Evolutionary conservation across 192 early-diverging fungal species (phyloP).

Genomic region (Mortierella claussenii): DNA sequence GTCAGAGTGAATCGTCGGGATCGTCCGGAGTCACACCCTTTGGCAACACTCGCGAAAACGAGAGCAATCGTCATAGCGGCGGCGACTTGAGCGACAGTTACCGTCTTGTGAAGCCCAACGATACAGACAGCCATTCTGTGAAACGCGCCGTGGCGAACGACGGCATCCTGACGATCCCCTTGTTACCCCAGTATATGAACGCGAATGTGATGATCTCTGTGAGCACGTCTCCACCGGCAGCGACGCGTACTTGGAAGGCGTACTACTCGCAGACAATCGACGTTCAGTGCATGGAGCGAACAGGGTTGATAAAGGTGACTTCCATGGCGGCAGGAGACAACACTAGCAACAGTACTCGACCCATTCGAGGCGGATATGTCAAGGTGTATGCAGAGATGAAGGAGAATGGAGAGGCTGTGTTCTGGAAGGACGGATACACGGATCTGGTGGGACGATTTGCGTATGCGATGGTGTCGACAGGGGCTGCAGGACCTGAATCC

Average conservation of each 20-base stretch:
- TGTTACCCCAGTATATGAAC: constrained; percentile 38
- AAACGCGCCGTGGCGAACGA: constrained; percentile 22
- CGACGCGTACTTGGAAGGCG: constrained; percentile 41
- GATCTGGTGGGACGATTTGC: constrained; percentile 61
- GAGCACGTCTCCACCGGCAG: constrained; percentile 27
- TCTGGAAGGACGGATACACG: constrained; percentile 68
- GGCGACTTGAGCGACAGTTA: constrained; percentile 29
- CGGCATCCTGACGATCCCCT: constrained; percentile 33
- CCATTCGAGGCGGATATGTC: constrained; percentile 58
- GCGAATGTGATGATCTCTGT: constrained; percentile 52
- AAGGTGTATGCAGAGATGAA: constrained; percentile 61
- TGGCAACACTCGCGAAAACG: not conserved
- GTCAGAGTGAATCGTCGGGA: constrained; percentile 34
- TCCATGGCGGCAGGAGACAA: constrained; percentile 36
- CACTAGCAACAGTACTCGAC: too few relatives aligned
- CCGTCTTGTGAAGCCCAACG: constrained; percentile 42
- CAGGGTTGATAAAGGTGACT: constrained; percentile 51
- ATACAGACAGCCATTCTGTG: constrained; percentile 21
- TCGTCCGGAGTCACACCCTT: constrained; percentile 3
- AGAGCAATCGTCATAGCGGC: not conserved
- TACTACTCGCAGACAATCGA: constrained; percentile 57
- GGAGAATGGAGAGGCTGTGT: constrained; percentile 18
- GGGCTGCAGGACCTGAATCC: constrained; percentile 6
- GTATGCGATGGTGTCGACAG: constrained; percentile 57
- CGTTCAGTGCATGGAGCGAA: constrained; percentile 53